Evolutionary conservation across 345 rosid genomes (phyloP).

Genomic region (Reutealis trisperma): DNA sequence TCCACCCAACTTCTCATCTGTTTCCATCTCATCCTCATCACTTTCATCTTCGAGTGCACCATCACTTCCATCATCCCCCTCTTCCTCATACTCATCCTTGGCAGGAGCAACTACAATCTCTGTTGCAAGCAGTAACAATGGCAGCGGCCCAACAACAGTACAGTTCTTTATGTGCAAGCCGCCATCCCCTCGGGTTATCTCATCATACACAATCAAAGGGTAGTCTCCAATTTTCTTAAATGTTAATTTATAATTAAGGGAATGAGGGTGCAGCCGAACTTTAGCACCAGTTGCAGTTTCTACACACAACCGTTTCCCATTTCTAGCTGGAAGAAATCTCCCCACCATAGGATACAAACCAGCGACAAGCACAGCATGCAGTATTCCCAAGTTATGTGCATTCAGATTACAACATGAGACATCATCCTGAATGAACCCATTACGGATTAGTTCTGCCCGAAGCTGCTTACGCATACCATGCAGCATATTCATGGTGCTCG

Average conservation of each 20-base stretch:
- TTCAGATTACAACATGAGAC: conserved; percentile 60
- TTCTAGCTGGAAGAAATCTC: conserved; percentile 53
- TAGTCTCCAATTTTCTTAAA: conserved; percentile 39
- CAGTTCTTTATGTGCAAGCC: conserved; percentile 72
- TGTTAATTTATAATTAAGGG: conserved; percentile 55
- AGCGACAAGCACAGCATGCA: conserved; percentile 80
- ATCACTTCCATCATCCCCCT: conserved; percentile 40
- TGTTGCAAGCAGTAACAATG: conserved; percentile 66
- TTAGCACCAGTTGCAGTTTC: conserved; percentile 77
- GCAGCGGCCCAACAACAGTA: conserved; percentile 70
- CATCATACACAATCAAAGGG: conserved; percentile 74
- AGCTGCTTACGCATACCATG: conserved; percentile 85
- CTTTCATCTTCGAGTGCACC: conserved; percentile 44
- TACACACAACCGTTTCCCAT: conserved; percentile 47
- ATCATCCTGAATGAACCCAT: conserved; percentile 63
- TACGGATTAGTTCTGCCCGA: conserved; percentile 59
- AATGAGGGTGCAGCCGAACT: conserved; percentile 68
- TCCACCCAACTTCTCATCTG: conserved; percentile 30
- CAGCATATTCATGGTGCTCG: conserved; percentile 75
- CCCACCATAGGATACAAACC: conserved; percentile 91
- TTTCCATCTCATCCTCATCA: conserved; percentile 51
- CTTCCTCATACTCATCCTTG: conserved; percentile 27
- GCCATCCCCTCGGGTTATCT: conserved; percentile 84
- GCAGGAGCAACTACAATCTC: conserved; percentile 83
- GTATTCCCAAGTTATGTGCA: conserved; percentile 71